Evolutionary conservation across 1,284 basidiomycete genomes (phyloP), one percentile per base, ranked within the genome.

Genomic region (Apiotrichum gracile): DNA sequence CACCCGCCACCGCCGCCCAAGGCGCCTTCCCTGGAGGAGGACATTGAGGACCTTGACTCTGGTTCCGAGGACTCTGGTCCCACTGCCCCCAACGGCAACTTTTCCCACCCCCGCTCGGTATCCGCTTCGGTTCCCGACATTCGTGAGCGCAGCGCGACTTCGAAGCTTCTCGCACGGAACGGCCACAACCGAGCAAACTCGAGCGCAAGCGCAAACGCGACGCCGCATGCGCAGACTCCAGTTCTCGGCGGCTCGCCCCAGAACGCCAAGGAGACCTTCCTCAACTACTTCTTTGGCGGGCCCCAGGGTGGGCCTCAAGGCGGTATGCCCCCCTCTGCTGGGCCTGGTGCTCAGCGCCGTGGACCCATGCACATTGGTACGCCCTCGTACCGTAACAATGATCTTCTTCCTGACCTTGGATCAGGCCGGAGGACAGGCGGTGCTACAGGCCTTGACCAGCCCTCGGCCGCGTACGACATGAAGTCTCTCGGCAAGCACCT

Each of bases 401-500:
- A 74, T 38, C 47, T 74, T 14, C 64, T 76, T 47, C 75, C 73
- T 10, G 74, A 76, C 63, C 61, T 76, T 13, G 70, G 67, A 6
- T 65, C 63, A 19, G 61, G 67, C 16, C 58, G 70, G 51, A 50
- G 69, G 34, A 60, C 58, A 13, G 65, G 60, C n/a, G 44, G 63
- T 41, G 57, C 67, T 47, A 51, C 66, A 81, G 80, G 82, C 40
- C 81, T 87, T 47, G 89, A 91, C 65, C 86, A 84, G 49, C 86
- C 80, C 68, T 87, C 82, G 64, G 88, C 92, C 45, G 92, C 90
- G 35, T 97, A 85, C 74, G 93, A 98, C 73, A 98, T 99, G 96
- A 97, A 93, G 81, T 94, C 91, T 68, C 79, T 98, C 46, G 91
- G 93, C 55, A 93, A 88, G 77, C 94, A 99, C 67, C 88, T 94